phyloP scores from a whole-genome alignment of 148 eudicot genomes.

The Polygonum maritimum region DNA sequence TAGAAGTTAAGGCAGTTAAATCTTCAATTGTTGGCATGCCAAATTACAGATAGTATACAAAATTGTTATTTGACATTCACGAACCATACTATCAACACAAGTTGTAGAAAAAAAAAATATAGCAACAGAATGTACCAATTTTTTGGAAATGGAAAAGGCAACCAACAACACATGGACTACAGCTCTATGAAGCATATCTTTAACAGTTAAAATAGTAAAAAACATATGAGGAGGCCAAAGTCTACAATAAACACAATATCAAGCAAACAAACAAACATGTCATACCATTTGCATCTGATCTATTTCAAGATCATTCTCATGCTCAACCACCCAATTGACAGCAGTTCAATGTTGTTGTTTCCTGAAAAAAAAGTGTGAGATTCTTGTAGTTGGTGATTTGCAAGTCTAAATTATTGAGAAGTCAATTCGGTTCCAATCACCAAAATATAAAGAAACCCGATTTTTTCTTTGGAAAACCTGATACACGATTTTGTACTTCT shows the following conservation, averaged over 20 bases:
- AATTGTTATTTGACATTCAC: not conserved
- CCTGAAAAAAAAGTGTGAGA: constrained; percentile 30
- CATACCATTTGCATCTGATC: constrained; percentile 86
- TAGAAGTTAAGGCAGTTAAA: not conserved
- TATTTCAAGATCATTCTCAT: constrained; percentile 82
- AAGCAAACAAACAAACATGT: not conserved
- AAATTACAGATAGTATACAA: not conserved
- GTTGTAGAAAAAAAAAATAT: not conserved
- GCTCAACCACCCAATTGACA: constrained; percentile 91
- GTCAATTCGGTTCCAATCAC: not conserved
- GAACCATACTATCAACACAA: not conserved
- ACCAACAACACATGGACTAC: not conserved
- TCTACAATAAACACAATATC: not conserved
- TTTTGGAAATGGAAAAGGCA: not conserved
- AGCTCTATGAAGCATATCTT: not conserved
- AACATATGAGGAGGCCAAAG: not conserved
- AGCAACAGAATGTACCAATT: not conserved
- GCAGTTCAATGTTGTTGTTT: constrained; percentile 69
- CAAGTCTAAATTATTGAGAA: not conserved
- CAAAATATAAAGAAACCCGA: not conserved
- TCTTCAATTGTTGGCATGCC: not conserved
- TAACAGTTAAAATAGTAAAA: not conserved
- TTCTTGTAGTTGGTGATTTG: not conserved
- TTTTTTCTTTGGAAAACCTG: not conserved
- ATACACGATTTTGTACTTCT: not conserved